Base-by-base conservation (phyloP, 208 protist genomes). In the Acanthamoeba triangularis region DNA sequence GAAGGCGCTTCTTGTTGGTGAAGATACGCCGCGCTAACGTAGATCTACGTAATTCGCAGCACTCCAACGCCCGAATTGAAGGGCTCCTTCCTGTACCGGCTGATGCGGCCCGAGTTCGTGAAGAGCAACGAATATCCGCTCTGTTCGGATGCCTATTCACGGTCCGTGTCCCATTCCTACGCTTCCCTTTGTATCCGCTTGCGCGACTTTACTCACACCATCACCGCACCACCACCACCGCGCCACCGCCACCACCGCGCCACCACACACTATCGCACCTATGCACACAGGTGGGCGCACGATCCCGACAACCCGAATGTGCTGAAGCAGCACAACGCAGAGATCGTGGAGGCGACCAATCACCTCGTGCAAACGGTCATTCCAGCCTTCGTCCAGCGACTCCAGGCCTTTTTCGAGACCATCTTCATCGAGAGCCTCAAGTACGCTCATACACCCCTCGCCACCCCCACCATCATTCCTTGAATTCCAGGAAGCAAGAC, bases 341-440 rank as follows among this genome's bases (percentile, higher is more conserved):
- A 93, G 59, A 56, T 93, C 13, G 87, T 76, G 33, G 52, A 67
- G 41, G 87, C 87, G 6, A 93, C 87, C 13, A 47, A 76, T 14
- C 25, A 49, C 5, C 61, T 93, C 0, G 30, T 93, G 25, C 28
- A 44, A 14, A 52, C 30, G n/a, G 61, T 74, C 28, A 74, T 93
- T 14, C 87, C 59, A 2, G 84, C 49, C 35, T 91, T 93, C 37
- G 56, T 37, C 16, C 35, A 35, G 61, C 87, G 87, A 8, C 20
- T 91, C 1, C 84, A 91, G 28, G 30, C 49, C n/a, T 91, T 91
- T 25, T 91, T 91, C 59, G 84, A 91, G 84, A 67, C 84, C 59
- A 69, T 91, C 56, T 91, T 91, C 59, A 91, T 91, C 41, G 84
- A 91, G 41, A 91, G 52, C 35, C 84, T 69, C 20, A 91, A 69